Evolutionary conservation across 306 rosid genomes (phyloP).

Genomic region (Heteromeles arbutifolia): DNA sequence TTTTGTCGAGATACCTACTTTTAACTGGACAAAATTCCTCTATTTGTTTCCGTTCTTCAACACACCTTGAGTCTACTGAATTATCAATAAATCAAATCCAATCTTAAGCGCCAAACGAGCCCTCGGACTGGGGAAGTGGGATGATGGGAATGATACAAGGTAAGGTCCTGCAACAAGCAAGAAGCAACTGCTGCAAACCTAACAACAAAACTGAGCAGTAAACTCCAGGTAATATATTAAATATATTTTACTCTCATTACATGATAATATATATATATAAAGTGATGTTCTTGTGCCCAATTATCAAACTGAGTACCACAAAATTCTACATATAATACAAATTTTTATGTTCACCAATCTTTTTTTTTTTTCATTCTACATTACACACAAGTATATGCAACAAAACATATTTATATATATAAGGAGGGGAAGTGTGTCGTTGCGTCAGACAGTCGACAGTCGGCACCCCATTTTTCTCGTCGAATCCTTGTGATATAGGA

Average conservation of each 20-base stretch:
- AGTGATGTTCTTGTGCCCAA: not conserved
- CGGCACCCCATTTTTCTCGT: accelerated
- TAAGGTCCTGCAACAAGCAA: not conserved
- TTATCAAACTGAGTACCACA: not conserved
- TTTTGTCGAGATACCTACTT: too few relatives aligned
- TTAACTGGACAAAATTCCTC: too few relatives aligned
- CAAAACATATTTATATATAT: not conserved
- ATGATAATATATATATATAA: not conserved
- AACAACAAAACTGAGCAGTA: not conserved
- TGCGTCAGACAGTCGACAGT: too few relatives aligned
- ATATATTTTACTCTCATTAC: not conserved
- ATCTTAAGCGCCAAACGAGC: too few relatives aligned
- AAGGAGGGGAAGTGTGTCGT: not conserved
- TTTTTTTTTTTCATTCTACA: conserved; percentile 5
- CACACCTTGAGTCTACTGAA: too few relatives aligned
- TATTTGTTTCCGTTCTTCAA: too few relatives aligned
- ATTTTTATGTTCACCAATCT: not conserved
- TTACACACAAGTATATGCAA: not conserved
- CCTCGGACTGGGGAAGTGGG: not conserved
- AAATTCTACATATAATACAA: not conserved
- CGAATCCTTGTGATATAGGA: too few relatives aligned
- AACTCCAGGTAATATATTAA: not conserved
- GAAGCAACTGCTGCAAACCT: too few relatives aligned
- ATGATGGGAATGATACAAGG: not conserved
- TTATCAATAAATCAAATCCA: too few relatives aligned